Base-by-base conservation (phyloP, 2,329 filamentous ascomycete genomes). In the Hypoxylon sp. region DNA sequence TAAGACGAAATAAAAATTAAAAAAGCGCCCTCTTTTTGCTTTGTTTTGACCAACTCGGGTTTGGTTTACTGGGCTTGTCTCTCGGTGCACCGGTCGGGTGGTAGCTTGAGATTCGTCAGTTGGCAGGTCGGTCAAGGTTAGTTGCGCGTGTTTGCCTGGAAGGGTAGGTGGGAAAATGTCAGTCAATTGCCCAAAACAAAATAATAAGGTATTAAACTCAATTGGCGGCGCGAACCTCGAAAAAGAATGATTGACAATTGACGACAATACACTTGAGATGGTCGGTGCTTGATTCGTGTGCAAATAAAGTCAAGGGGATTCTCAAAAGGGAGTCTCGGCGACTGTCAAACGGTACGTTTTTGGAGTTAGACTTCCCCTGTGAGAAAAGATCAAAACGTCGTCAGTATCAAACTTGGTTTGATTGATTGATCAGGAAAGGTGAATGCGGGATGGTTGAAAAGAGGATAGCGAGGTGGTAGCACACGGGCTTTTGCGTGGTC, bases 401-500 rank as follows among this genome's bases (percentile, higher is more conserved):
- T 76, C 79, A 78, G 74, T 75, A 73, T 77, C 75, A 71, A 74
- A 73, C 72, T 77, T 69, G 71, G 76, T 74, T 76, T 70, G 79
- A 81, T 81, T 70, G 79, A 81, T 81, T 78, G 79, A 82, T 81
- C 77, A 80, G 80, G 81, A 78, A 82, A 79, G 78, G 81, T 78
- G 76, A 81, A 78, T 80, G 79, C 80, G 79, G 78, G 81, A 80
- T 81, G 81, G 72, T 78, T 81, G 79, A 82, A 83, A 83, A 81
- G 80, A 82, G 81, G 76, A 82, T 82, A 82, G 80, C 77, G 79
- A 81, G 79, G 78, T 81, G 77, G 81, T 83, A 81, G 79, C 79
- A 82, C 80, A 77, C 78, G 78, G 78, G 76, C 78, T 79, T 71
- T 74, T 73, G 78, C 76, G 66, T 70, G 78, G 78, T 74, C 78